These are phyloP conservation scores for Hypoxylon lenormandii DNA, from an alignment of 495 filamentous ascomycete species.

Conservation along the genomic window DNA sequence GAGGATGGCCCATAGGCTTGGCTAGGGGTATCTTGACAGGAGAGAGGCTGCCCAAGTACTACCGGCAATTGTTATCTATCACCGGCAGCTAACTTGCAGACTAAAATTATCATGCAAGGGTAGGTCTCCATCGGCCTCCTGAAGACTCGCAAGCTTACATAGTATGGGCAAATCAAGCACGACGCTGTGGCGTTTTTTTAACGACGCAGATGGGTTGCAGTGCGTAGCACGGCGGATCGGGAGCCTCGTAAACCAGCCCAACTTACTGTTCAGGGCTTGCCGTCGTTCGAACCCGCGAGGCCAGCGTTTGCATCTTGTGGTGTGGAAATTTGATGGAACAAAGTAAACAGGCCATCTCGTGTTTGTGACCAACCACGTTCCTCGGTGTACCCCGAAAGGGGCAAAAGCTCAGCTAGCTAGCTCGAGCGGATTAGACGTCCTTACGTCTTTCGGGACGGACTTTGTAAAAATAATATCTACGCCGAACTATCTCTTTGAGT, in stretches of 20 bases:
- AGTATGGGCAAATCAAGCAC: slow-evolving; percentile 33
- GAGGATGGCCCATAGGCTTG: slow-evolving; percentile 38
- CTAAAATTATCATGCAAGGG: slow-evolving; percentile 46
- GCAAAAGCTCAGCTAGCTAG: slow-evolving; percentile 35
- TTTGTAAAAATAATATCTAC: slow-evolving; percentile 11
- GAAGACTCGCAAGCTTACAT: slow-evolving; percentile 8
- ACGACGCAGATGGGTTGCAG: not conserved
- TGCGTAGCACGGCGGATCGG: slow-evolving; percentile 20
- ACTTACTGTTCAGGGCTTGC: slow-evolving; percentile 13
- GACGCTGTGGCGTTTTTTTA: slow-evolving; percentile 24
- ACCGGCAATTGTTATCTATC: slow-evolving; percentile 49
- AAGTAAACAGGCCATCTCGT: slow-evolving; percentile 23
- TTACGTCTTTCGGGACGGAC: slow-evolving; percentile 16
- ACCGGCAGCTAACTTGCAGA: slow-evolving; percentile 45
- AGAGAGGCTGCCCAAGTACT: slow-evolving; percentile 33
- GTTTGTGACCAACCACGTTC: slow-evolving; percentile 23
- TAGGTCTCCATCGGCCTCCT: slow-evolving; percentile 26
- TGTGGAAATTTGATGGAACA: not conserved
- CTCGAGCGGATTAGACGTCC: not conserved
- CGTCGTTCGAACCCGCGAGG: not conserved
- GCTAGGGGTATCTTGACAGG: slow-evolving; percentile 38
- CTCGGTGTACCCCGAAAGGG: slow-evolving; percentile 19
- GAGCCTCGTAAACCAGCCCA: slow-evolving; percentile 36
- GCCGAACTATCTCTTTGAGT: slow-evolving; percentile 15
- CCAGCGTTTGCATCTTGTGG: not conserved